Evolutionary conservation across 169 alveolate genomes (phyloP), one percentile per base, ranked within the genome.

Genomic region (Babesia sp.): DNA sequence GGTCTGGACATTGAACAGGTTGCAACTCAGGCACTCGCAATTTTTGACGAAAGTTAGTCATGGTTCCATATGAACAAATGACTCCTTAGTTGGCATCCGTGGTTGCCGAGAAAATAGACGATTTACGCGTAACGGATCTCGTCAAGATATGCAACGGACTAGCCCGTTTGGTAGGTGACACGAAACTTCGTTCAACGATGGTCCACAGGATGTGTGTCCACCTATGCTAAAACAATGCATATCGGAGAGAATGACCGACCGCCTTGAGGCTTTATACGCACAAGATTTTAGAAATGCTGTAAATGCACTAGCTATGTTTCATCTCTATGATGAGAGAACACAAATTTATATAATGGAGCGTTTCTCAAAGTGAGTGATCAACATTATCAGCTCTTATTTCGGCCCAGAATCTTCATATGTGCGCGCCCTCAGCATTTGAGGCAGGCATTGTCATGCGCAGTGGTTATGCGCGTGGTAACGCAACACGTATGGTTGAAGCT

Each of bases 1-100:
- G 20, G 92, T 91, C 2, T 91, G 95, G 95, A 75, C 93, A 26
- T 85, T 90, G 45, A 72, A 81, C 67, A 61, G 95, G 45, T 69
- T 91, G 1, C 82, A 64, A 28, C 66, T 87, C 28, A 41, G 85
- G 59, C 67, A 87, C 20, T 22, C 66, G 2, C 50, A 29, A 1
- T 53, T 69, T 50, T 55, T 80, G 63, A 55, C 77, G 50, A 82
- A 64, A 84, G 66, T 84, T 61, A 57, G 45, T 28, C n/a, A 20
- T 16, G 18, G 55, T 55, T 54, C 60, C 53, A n/a, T 34, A 18
- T 18, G 55, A 31, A 29, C 14, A 53, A 7, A 61, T 2, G 1
- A 56, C 9, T n/a, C 9, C 39, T 20, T 54, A 80, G 83, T 64
- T 56, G 9, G 84, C 91, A 33, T 37, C 78, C 45, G 46, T 51